Evolutionary conservation across 805 yeast species (phyloP).

Genomic region (Lipomyces starkeyi): DNA sequence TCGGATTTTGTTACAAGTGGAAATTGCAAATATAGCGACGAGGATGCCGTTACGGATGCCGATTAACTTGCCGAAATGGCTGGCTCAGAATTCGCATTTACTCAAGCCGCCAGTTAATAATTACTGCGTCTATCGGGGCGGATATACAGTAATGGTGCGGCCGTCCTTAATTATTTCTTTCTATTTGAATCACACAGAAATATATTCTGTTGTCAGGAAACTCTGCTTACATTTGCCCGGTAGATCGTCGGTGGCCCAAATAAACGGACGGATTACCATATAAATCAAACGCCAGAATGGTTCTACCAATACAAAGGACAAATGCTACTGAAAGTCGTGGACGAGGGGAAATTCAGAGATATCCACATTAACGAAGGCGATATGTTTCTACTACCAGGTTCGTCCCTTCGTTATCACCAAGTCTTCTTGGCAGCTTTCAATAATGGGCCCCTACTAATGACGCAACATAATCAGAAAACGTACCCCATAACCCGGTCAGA

Average conservation of each 20-base stretch:
- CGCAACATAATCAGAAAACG: conserved; percentile 53
- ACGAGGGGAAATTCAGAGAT: conserved; percentile 75
- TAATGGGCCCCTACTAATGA: not conserved
- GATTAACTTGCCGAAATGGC: conserved; percentile 80
- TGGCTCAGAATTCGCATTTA: conserved; percentile 72
- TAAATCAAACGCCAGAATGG: conserved; percentile 94
- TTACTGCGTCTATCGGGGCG: conserved; percentile 87
- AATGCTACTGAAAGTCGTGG: conserved; percentile 85
- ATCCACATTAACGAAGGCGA: conserved; percentile 82
- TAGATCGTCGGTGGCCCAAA: conserved; percentile 92
- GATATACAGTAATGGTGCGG: conserved; percentile 81
- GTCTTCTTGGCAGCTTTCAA: no score
- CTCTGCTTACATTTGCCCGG: not conserved
- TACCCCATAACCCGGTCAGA: conserved; percentile 90
- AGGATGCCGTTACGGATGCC: conserved; percentile 51
- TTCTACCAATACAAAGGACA: conserved; percentile 84
- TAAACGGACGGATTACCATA: conserved; percentile 89
- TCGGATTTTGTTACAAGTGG: not conserved
- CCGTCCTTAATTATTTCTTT: not conserved
- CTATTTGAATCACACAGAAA: not conserved
- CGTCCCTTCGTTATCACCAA: conserved; percentile 5
- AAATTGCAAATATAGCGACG: not conserved
- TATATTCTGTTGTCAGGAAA: not conserved
- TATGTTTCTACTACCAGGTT: conserved; percentile 76
- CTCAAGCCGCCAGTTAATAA: conserved; percentile 93